Evolutionary conservation across 371 early-diverging fungal species (phyloP).

Genomic region (Rhizopus microsporus): DNA sequence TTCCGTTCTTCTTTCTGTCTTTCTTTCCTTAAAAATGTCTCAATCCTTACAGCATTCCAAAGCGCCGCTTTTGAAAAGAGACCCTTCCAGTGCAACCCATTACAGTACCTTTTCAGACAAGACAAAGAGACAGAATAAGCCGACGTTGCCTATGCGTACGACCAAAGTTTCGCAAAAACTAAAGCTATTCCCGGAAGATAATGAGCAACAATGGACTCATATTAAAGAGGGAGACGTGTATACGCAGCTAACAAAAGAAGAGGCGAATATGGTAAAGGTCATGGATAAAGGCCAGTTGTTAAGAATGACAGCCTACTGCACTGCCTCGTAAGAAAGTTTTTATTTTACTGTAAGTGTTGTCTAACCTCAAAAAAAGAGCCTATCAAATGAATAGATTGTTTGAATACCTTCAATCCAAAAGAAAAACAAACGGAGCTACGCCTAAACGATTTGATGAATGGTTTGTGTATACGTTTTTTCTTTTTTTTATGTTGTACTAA

Average conservation of each 20-base stretch:
- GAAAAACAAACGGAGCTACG: conserved; percentile 38
- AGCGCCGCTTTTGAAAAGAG: neutral
- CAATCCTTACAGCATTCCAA: conserved; percentile 1
- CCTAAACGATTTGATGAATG: conserved; percentile 56
- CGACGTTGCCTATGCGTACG: conserved; percentile 73
- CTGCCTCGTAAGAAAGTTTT: conserved; percentile 57
- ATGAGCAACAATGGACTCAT: conserved; percentile 3
- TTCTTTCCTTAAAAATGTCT: neutral
- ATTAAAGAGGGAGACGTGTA: conserved; percentile 37
- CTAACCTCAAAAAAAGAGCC: conserved; percentile 27
- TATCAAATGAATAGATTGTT: conserved; percentile 64
- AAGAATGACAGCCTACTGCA: conserved; percentile 92
- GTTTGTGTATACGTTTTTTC: conserved; percentile 10
- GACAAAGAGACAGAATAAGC: conserved; percentile 12
- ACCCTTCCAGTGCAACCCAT: too few relatives aligned
- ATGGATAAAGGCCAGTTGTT: conserved; percentile 47
- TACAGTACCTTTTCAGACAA: too few relatives aligned
- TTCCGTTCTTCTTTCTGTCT: neutral
- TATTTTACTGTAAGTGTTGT: neutral
- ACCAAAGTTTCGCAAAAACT: conserved; percentile 94
- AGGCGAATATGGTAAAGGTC: conserved; percentile 49
- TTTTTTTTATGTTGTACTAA: neutral
- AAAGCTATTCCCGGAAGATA: conserved; percentile 85
- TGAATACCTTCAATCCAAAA: conserved; percentile 55
- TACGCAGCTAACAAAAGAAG: conserved; percentile 48